Conservation (phyloP, 768 basidiomycete species). For the Lactarius hengduanensis region DNA sequence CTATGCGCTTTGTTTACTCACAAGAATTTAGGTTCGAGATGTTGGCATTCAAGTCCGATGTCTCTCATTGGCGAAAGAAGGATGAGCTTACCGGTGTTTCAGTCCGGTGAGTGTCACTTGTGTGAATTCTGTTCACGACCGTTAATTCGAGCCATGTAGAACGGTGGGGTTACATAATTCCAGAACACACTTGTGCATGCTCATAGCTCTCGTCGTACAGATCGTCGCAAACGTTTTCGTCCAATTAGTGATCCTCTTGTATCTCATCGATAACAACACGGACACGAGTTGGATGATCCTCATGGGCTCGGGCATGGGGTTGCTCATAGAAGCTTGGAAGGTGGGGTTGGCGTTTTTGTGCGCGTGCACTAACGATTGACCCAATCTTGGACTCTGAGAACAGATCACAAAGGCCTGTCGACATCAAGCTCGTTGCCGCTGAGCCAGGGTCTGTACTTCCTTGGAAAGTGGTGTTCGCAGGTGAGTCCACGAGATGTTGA, state of each 20-base stretch:
- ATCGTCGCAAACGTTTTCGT: slow-evolving; percentile 94
- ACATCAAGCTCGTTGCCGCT: slow-evolving; percentile 67
- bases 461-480: slow-evolving; percentile 79
- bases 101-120: slow-evolving; percentile 54
- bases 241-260: slow-evolving; percentile 85
- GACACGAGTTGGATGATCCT: slow-evolving; percentile 99
- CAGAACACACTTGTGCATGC: slow-evolving; percentile 43
- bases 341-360: slow-evolving; percentile 37
- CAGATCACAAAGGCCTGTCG: slow-evolving; percentile 89
- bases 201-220: slow-evolving; percentile 33
- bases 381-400: neutral
- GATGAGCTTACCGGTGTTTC: slow-evolving; percentile 96
- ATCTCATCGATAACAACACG: slow-evolving; percentile 92
- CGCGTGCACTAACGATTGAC: neutral
- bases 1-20: slow-evolving; percentile 20
- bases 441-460: slow-evolving; percentile 68
- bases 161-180: slow-evolving; percentile 13
- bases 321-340: slow-evolving; percentile 94
- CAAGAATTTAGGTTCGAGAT: slow-evolving; percentile 73
- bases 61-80: slow-evolving; percentile 93
- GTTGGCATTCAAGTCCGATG: slow-evolving; percentile 93
- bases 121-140: slow-evolving; percentile 30
- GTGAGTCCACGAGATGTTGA: slow-evolving; percentile 41
- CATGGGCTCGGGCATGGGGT: slow-evolving; percentile 78
- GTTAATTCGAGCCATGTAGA: slow-evolving; percentile 11